These are phyloP conservation scores for Apiospora malaysiana DNA, from an alignment of 2,329 filamentous ascomycete species.

Conservation along the genomic window DNA sequence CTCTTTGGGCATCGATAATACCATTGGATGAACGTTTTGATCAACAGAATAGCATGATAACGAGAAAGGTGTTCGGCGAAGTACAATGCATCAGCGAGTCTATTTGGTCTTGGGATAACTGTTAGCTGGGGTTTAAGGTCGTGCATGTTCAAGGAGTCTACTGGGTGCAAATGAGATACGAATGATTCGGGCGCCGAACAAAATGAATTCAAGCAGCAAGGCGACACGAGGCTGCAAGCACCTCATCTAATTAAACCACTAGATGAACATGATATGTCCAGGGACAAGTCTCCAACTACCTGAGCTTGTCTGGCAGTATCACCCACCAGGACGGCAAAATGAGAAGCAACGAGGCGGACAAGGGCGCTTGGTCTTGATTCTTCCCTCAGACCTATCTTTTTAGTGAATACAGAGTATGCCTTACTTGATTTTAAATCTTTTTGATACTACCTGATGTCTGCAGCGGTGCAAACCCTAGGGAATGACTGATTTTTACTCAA, in stretches of 20 bases:
- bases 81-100: conserved; percentile 8
- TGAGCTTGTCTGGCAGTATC: background rate
- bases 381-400: background rate
- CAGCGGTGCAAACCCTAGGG: background rate
- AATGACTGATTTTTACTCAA: background rate
- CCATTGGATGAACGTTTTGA: background rate
- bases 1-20: conserved; percentile 41
- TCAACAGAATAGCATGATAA: background rate
- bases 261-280: background rate
- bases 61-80: background rate
- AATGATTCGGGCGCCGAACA: background rate
- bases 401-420: conserved; percentile 3
- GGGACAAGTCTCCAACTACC: background rate
- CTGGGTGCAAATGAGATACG: conserved; percentile 1
- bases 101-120: conserved; percentile 6
- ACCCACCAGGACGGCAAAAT: background rate
- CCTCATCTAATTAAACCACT: background rate
- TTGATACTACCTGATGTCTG: background rate
- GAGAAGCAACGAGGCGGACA: background rate
- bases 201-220: background rate
- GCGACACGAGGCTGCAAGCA: background rate
- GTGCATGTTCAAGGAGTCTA: background rate
- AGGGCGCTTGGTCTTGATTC: background rate
- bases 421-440: no score
- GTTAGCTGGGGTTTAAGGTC: conserved; percentile 12